phyloP scores from a whole-genome alignment of 352 stramenopile genomes.

The Elongisporangium senticosum region DNA sequence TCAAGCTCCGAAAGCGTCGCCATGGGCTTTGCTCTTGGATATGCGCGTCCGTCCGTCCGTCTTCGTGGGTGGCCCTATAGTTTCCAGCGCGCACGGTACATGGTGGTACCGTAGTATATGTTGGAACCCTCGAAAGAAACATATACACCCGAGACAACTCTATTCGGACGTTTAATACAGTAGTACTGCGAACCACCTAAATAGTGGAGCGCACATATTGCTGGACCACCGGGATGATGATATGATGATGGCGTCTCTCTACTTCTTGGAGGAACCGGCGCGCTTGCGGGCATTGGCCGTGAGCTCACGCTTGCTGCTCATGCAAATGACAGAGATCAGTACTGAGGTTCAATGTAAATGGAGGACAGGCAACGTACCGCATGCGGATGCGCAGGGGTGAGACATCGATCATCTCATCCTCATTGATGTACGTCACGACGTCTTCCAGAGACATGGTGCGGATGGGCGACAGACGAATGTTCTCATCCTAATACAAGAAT shows the following conservation, averaged over 20 bases:
- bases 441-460: conserved; percentile 95
- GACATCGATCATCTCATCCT: conserved; percentile 99
- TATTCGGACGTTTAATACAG: not conserved
- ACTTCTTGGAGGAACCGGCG: conserved; percentile 48
- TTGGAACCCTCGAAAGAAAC: too few species aligned
- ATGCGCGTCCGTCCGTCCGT: conserved; percentile 10
- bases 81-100: not conserved
- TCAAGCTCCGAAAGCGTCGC: conserved; percentile 37
- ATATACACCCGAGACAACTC: not conserved
- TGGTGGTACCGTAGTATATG: not conserved
- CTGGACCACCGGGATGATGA: not conserved
- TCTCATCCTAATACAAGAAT: conserved; percentile 86
- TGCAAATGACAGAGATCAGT: not conserved
- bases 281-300: conserved; percentile 58
- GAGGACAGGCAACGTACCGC: conserved; percentile 18
- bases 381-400: conserved; percentile 94
- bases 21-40: conserved; percentile 20
- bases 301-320: conserved; percentile 57
- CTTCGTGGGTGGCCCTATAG: not conserved
- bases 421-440: conserved; percentile 95
- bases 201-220: not conserved
- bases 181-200: not conserved
- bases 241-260: conserved; percentile 6
- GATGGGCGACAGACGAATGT: conserved; percentile 90
- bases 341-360: not conserved